These are phyloP conservation scores for Botrytis galanthina DNA, from an alignment of 2,329 filamentous ascomycete genomes.

Conservation along the genomic window DNA sequence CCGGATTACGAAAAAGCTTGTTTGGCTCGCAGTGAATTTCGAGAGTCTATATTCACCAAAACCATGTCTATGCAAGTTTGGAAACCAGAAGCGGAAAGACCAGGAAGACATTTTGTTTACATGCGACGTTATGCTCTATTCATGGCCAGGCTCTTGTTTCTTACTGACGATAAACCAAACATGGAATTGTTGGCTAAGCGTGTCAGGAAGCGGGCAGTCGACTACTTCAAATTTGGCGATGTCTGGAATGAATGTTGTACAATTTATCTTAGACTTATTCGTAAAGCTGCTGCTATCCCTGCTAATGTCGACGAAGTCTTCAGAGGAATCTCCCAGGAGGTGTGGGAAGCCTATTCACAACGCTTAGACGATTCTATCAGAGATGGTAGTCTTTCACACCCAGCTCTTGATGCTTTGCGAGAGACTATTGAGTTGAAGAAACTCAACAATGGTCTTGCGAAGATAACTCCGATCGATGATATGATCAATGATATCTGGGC, in stretches of 20 bases:
- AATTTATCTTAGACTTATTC: constrained; percentile 48
- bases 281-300: constrained; percentile 54
- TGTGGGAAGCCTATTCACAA: constrained; percentile 58
- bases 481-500: constrained; percentile 91
- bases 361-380: constrained; percentile 59
- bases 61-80: constrained; percentile 72
- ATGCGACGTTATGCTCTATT: constrained; percentile 68
- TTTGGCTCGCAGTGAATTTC: constrained; percentile 62
- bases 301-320: constrained; percentile 66
- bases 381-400: constrained; percentile 45
- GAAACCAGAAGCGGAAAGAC: constrained; percentile 68
- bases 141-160: constrained; percentile 59
- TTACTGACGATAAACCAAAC: constrained; percentile 59
- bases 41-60: constrained; percentile 71
- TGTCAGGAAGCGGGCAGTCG: constrained; percentile 61
- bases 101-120: constrained; percentile 71
- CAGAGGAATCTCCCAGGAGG: constrained; percentile 61
- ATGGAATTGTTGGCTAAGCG: constrained; percentile 63
- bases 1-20: constrained; percentile 48
- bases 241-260: constrained; percentile 36
- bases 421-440: constrained; percentile 70
- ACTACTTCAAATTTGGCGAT: constrained; percentile 40
- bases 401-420: constrained; percentile 59
- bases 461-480: constrained; percentile 82
- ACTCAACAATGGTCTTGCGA: constrained; percentile 85